Base-by-base conservation (phyloP, 1,139 yeast species). In the Blastobotrys raffinosifermentans region DNA sequence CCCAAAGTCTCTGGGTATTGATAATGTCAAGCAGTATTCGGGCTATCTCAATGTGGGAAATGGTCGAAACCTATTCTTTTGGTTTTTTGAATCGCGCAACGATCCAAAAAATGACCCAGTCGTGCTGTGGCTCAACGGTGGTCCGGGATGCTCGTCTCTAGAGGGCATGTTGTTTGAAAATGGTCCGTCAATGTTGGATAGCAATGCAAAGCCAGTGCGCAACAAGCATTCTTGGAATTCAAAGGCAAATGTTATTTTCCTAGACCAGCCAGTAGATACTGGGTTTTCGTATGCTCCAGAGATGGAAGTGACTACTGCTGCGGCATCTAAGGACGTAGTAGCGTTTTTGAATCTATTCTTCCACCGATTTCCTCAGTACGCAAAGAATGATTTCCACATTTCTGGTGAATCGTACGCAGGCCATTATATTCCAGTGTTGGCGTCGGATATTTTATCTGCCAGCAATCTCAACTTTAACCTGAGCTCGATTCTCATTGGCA, bases 381-480 rank as follows among this genome's bases (percentile, higher is more conserved):
- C 72, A 34, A 63, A 73, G 26, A 70, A 74, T 44, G 77, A 75
- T 38, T 87, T 91, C 80, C 97, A 89, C 64, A 87, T 91, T 64
- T 94, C 97, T 33, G 98, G 97, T 53, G 97, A 91, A 66, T 85
- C 96, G n/a, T 91, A 91, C 59, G 98, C 95, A 39, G 98, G 98
- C 46, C 97, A 91, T 63, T 91, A 91, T 64, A 87, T 91, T 50
- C 98, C 97, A 21, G 89, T 78, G 7, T 84, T 91, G 60, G 96
- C 96, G 16, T 66, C 80, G 35, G 96, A 89, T 64, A 89, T 91
- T 50, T 66, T 87, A 55, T 71, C 77, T 17, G 94, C 86, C 58
- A 70, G 69, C 33, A 22, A 26, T 8, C 87, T 89, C 68, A 86
- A 83, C 54, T 89, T 91, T 69, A 77, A 87, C 61, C 73, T 91